A percentile compares a stretch with the other conserved stretches of the same genome.
Conservation (phyloP, 2,329 filamentous ascomycete species). For the Sordariomycetes sp. region DNA sequence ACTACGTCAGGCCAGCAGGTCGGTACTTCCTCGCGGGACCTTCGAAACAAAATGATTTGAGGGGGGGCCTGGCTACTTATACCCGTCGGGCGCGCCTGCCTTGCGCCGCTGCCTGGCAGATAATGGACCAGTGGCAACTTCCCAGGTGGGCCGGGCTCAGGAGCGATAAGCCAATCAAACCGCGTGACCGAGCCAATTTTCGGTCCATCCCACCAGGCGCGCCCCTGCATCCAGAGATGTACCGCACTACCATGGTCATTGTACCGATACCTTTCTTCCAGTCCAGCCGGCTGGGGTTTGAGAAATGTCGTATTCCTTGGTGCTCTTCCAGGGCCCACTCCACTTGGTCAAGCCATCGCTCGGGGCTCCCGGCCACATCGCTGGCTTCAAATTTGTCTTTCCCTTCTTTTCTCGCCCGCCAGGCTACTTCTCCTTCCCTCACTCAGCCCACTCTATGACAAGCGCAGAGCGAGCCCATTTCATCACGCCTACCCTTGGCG, state of each 20-base stretch:
- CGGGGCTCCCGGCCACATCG: not conserved
- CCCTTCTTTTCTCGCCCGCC: not conserved
- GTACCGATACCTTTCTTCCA: not conserved
- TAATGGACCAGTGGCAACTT: constrained; percentile 26
- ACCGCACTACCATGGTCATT: not conserved
- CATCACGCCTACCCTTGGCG: not conserved
- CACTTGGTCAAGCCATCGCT: not conserved
- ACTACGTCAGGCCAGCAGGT: constrained; percentile 42
- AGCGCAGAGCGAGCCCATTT: not conserved
- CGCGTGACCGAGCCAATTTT: not conserved
- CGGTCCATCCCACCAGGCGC: constrained; percentile 2
- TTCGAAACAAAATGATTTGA: constrained; percentile 29
- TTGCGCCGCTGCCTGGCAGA: constrained; percentile 27
- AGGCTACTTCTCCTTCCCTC: not conserved
- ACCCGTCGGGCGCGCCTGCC: constrained; percentile 32
- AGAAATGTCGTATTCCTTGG: constrained; percentile 3
- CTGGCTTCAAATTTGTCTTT: not conserved
- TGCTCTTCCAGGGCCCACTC: not conserved
- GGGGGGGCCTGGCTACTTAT: constrained; percentile 44
- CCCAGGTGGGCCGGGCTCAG: constrained; percentile 24
- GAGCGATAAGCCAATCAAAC: constrained; percentile 8
- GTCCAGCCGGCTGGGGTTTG: constrained; percentile 1
- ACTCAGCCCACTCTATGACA: not conserved
- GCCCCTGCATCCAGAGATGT: constrained; percentile 4
- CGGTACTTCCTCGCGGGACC: constrained; percentile 44